Evolutionary conservation across 352 stramenopile genomes (phyloP).

Genomic region (Pythium phragmiticola): DNA sequence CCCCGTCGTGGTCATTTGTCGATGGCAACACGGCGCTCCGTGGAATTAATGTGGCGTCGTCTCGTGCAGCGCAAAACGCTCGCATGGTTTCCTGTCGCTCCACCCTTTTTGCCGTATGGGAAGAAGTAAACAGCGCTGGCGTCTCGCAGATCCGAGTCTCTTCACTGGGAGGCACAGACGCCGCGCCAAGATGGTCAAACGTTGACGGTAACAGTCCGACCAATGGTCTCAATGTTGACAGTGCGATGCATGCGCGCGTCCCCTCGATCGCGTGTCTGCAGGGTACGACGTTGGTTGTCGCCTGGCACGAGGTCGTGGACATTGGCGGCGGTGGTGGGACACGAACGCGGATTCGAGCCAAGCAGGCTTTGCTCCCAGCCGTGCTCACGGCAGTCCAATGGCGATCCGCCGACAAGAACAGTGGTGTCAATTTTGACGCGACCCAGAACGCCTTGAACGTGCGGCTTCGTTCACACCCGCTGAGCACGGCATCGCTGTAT

Average conservation of each 20-base stretch:
- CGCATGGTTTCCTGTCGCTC: slow-evolving; percentile 43
- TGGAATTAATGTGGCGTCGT: slow-evolving; percentile 43
- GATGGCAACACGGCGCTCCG: slow-evolving; percentile 42
- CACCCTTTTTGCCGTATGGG: slow-evolving; percentile 50
- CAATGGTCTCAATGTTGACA: slow-evolving; percentile 42
- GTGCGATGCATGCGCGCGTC: slow-evolving; percentile 23
- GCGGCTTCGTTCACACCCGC: slow-evolving; percentile 29
- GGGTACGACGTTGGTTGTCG: slow-evolving; percentile 37
- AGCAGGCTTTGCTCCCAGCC: slow-evolving; percentile 4
- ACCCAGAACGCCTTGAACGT: slow-evolving; percentile 46
- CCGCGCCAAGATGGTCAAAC: slow-evolving; percentile 42
- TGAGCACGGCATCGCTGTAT: slow-evolving; percentile 28
- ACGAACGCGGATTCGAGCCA: slow-evolving; percentile 35
- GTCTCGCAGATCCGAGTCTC: slow-evolving; percentile 47
- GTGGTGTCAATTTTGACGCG: slow-evolving; percentile 46
- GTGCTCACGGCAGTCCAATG: slow-evolving; percentile 20
- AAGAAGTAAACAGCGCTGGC: slow-evolving; percentile 38
- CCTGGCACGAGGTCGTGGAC: slow-evolving; percentile 46
- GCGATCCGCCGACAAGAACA: slow-evolving; percentile 33
- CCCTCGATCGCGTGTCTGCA: slow-evolving; percentile 46
- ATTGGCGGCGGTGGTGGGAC: slow-evolving; percentile 1
- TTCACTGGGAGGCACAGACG: slow-evolving; percentile 40
- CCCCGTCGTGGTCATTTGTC: slow-evolving; percentile 51
- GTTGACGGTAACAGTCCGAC: slow-evolving; percentile 45
- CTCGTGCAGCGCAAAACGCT: slow-evolving; percentile 36